These are phyloP conservation scores for Barnettozyma siamensis DNA, from an alignment of 805 yeast genomes.

Conservation along the genomic window DNA sequence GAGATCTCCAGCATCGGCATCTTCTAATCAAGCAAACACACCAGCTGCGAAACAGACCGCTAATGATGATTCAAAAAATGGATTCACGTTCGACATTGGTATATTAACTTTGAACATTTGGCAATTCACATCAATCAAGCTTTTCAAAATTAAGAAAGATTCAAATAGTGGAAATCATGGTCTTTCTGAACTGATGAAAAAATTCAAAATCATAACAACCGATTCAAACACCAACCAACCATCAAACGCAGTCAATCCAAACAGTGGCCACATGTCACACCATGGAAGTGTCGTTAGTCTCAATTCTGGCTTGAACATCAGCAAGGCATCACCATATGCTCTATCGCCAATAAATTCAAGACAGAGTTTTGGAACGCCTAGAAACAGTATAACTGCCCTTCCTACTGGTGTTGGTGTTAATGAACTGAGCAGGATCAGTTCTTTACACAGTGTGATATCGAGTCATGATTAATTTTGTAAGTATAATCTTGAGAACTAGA, in stretches of 20 bases:
- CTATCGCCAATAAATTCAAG: conserved; percentile 26
- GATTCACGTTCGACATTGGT: conserved; percentile 17
- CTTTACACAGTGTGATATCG: conserved; percentile 17
- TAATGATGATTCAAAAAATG: neutral
- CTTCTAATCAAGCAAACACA: too few species aligned
- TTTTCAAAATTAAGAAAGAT: conserved; percentile 31
- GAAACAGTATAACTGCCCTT: conserved; percentile 18
- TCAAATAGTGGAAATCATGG: conserved; percentile 34
- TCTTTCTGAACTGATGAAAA: conserved; percentile 32
- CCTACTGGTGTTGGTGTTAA: conserved; percentile 10
- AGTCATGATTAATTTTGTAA: conserved; percentile 9
- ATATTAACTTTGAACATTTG: conserved; percentile 18
- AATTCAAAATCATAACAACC: conserved; percentile 26
- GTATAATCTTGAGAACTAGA: too few species aligned
- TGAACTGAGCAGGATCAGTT: conserved; percentile 13
- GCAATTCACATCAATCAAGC: conserved; percentile 16
- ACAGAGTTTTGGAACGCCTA: conserved; percentile 24
- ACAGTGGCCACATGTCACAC: conserved; percentile 3
- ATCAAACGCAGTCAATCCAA: conserved; percentile 3
- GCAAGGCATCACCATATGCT: conserved; percentile 20
- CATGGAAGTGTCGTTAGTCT: neutral
- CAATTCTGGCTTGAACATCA: conserved; percentile 10
- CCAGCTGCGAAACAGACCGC: conserved; percentile 1
- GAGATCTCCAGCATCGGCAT: conserved; percentile 10
- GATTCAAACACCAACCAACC: conserved; percentile 15